phyloP scores from a whole-genome alignment of 2,329 filamentous ascomycete genomes.

The Diaporthe batatas region DNA sequence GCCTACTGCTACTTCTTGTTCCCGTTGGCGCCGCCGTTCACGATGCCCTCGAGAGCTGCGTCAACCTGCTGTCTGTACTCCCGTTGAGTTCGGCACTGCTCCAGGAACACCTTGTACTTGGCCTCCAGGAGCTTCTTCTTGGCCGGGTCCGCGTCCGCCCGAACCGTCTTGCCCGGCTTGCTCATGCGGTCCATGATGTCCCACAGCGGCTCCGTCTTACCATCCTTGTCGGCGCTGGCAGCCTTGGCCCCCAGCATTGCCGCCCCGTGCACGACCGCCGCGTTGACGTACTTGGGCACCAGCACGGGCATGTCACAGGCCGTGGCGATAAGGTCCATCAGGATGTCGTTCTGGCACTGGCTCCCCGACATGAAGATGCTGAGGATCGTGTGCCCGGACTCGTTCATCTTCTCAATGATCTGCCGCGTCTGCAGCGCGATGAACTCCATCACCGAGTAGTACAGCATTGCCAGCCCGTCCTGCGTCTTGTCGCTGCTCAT shows the following conservation, averaged over 20 bases:
- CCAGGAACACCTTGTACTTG: slow-evolving; percentile 96
- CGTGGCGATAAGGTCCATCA: slow-evolving; percentile 92
- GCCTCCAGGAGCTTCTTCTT: slow-evolving; percentile 85
- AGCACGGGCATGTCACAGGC: slow-evolving; percentile 93
- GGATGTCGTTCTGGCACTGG: slow-evolving; percentile 93
- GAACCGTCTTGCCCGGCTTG: slow-evolving; percentile 88
- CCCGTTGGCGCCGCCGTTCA: slow-evolving; percentile 4
- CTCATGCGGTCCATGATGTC: slow-evolving; percentile 98
- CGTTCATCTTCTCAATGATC: slow-evolving; percentile 95
- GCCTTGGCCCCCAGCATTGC: slow-evolving; percentile 98
- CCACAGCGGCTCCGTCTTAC: slow-evolving; percentile 90
- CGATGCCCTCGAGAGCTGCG: slow-evolving; percentile 59
- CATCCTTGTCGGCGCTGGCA: slow-evolving; percentile 82
- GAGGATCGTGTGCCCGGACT: slow-evolving; percentile 85
- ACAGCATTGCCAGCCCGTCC: slow-evolving; percentile 89
- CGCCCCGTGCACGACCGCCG: slow-evolving; percentile 96
- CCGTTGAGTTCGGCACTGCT: slow-evolving; percentile 90
- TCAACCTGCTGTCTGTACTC: slow-evolving; percentile 85
- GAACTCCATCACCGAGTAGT: slow-evolving; percentile 98
- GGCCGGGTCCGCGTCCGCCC: slow-evolving; percentile 77
- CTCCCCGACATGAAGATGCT: slow-evolving; percentile 99
- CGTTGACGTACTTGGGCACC: slow-evolving; percentile 93
- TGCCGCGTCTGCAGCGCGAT: slow-evolving; percentile 97
- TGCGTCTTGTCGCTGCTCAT: slow-evolving; percentile 88
- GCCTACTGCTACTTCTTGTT: slow-evolving; percentile 46